A percentile compares a stretch with the other conserved stretches of the same genome.
Conservation (phyloP, 2,329 filamentous ascomycete species). For the Pseudogymnoascus sp. region DNA sequence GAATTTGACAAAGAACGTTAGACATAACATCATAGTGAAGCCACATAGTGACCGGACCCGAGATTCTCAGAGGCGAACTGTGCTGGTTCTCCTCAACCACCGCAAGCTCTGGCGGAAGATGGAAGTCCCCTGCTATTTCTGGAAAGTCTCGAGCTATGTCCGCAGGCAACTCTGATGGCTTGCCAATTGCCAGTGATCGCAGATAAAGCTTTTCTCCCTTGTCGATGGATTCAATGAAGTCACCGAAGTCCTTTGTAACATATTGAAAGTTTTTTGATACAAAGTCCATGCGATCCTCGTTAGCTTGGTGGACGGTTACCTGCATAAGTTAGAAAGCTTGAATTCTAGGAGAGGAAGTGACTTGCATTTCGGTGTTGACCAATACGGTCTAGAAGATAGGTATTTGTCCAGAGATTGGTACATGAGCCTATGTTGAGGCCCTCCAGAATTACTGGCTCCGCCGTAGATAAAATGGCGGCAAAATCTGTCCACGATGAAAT, state of each 20-base stretch:
- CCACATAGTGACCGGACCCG: constrained; percentile 78
- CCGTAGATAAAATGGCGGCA: constrained; percentile 44
- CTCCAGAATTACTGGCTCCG: constrained; percentile 58
- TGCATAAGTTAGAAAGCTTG: constrained; percentile 27
- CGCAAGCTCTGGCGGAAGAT: constrained; percentile 52
- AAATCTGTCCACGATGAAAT: constrained; percentile 51
- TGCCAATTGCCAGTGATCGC: constrained; percentile 62
- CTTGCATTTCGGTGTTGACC: constrained; percentile 52
- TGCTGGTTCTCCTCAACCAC: constrained; percentile 56
- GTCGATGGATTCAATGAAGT: constrained; percentile 54
- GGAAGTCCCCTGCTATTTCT: constrained; percentile 58
- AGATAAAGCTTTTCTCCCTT: constrained; percentile 61
- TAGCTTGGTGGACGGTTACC: constrained; percentile 67
- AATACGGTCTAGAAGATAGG: constrained; percentile 56
- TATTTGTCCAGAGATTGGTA: constrained; percentile 54
- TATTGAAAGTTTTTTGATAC: constrained; percentile 77
- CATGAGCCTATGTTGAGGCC: constrained; percentile 60
- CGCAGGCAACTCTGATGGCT: constrained; percentile 62
- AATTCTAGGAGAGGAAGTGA: neutral
- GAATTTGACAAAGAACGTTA: constrained; percentile 75
- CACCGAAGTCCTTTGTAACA: constrained; percentile 54
- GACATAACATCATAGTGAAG: constrained; percentile 88
- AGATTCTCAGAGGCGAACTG: constrained; percentile 72
- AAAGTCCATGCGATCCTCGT: constrained; percentile 65
- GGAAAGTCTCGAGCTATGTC: constrained; percentile 65